These are phyloP conservation scores for Globisporangium radiosum DNA, from an alignment of 352 stramenopile genomes.

Conservation along the genomic window DNA sequence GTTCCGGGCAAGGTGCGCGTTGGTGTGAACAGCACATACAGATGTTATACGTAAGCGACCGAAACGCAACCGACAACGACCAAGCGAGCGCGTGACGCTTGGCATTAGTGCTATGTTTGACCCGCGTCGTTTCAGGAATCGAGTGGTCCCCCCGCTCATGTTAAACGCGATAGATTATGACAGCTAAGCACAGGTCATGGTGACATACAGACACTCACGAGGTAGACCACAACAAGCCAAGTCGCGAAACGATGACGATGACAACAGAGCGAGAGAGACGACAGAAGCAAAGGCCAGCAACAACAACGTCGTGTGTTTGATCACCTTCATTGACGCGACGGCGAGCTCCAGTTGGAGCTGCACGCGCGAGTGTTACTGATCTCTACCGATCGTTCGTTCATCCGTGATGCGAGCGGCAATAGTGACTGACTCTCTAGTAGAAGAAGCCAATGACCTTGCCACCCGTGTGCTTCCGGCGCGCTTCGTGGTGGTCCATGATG, in stretches of 20 bases:
- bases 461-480: slow-evolving; percentile 99
- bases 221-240: neutral
- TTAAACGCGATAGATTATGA: neutral
- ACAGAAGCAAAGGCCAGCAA: neutral
- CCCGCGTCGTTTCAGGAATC: too few species aligned
- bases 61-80: neutral
- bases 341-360: neutral
- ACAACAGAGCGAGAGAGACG: neutral
- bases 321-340: slow-evolving; percentile 10
- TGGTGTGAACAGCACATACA: too few species aligned
- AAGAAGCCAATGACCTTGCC: slow-evolving; percentile 99
- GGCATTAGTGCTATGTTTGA: too few species aligned
- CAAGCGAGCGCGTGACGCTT: neutral
- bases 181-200: neutral
- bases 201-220: neutral
- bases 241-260: too few species aligned
- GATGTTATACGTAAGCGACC: too few species aligned
- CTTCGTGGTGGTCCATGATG: slow-evolving; percentile 92
- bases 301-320: neutral
- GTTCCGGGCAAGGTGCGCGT: too few species aligned
- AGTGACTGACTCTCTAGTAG: slow-evolving; percentile 84
- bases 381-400: slow-evolving; percentile 3
- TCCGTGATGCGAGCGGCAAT: neutral
- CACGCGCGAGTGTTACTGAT: slow-evolving; percentile 7
- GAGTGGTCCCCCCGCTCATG: neutral